Evolutionary conservation across 768 basidiomycete species (phyloP).

Genomic region (Arthromyces matolae): DNA sequence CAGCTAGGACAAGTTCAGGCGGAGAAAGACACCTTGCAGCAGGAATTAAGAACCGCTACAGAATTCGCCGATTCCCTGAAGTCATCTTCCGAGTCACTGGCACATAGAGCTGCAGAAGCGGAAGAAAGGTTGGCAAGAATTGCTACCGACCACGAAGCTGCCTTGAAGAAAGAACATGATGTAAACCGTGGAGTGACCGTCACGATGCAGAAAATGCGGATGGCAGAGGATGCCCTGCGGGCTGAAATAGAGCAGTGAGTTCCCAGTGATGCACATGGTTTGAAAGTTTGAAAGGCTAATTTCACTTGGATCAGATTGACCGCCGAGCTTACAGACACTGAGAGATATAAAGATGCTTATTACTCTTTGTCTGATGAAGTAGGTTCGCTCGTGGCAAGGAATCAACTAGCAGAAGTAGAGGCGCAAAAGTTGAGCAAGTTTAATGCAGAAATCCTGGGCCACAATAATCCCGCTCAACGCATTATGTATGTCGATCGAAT

Average conservation of each 20-base stretch:
- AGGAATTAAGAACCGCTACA: constrained; percentile 20
- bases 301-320: constrained; percentile 29
- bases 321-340: constrained; percentile 54
- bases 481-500: constrained; percentile 87
- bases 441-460: constrained; percentile 83
- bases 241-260: constrained; percentile 68
- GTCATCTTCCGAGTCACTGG: constrained; percentile 17
- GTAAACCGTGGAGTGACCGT: constrained; percentile 43
- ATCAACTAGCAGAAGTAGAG: constrained; percentile 79
- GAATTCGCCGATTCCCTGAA: constrained; percentile 19
- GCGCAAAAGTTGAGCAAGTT: constrained; percentile 69
- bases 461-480: constrained; percentile 79
- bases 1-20: constrained; percentile 38
- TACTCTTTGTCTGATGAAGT: constrained; percentile 60
- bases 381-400: constrained; percentile 58
- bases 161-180: constrained; percentile 45
- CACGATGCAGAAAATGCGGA: constrained; percentile 51
- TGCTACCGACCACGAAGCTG: constrained; percentile 26
- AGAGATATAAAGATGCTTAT: constrained; percentile 71
- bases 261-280: not conserved
- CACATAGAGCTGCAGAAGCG: constrained; percentile 18
- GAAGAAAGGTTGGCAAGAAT: constrained; percentile 26
- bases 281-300: not conserved
- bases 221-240: constrained; percentile 65
- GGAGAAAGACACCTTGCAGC: constrained; percentile 26